Evolutionary conservation across 345 rosid species (phyloP).

Genomic region (Eucalyptus sp.): DNA sequence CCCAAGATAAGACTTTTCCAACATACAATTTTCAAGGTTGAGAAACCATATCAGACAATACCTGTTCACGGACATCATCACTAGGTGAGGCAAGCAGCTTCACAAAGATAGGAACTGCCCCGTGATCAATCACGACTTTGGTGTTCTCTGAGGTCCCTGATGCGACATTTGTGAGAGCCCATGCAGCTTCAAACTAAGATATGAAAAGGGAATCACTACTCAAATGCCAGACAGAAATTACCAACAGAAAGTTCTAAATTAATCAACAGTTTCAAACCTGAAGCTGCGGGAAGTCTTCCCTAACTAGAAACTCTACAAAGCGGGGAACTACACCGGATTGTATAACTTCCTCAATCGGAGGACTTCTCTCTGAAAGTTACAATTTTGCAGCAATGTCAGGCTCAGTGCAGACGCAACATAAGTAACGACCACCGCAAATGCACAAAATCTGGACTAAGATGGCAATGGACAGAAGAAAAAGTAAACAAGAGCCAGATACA

Average conservation of each 20-base stretch:
- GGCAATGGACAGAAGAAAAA: not conserved
- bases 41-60: constrained; percentile 3
- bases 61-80: constrained; percentile 97
- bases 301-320: constrained; percentile 79
- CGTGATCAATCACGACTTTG: constrained; percentile 71
- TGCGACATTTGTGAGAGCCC: constrained; percentile 93
- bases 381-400: not conserved
- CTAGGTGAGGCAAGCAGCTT: constrained; percentile 69
- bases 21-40: not conserved
- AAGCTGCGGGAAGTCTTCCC: constrained; percentile 67
- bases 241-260: not conserved
- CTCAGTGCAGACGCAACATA: not conserved
- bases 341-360: constrained; percentile 83
- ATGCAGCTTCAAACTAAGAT: constrained; percentile 80
- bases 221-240: not conserved
- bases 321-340: constrained; percentile 73
- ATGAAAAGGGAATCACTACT: not conserved
- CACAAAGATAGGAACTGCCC: constrained; percentile 76
- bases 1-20: not conserved
- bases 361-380: constrained; percentile 48
- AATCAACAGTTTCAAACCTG: constrained; percentile 26
- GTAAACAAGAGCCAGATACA: not conserved
- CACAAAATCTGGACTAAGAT: not conserved
- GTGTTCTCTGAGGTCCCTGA: constrained; percentile 90
- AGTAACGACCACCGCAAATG: not conserved